Evolutionary conservation across 331 rosid genomes (phyloP).

Genomic region (Malus hybrid): DNA sequence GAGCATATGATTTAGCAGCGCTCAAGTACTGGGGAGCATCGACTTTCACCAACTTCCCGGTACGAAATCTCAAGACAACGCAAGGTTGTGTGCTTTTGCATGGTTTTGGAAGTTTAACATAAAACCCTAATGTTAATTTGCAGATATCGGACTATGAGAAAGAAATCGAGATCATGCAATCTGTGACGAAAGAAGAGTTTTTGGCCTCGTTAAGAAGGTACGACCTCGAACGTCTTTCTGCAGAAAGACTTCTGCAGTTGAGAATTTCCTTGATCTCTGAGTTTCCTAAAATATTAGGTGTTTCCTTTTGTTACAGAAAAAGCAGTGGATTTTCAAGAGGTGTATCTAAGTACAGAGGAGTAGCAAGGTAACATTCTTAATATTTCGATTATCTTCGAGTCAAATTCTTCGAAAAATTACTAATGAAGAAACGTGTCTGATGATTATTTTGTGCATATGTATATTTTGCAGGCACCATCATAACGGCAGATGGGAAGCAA

Average conservation of each 20-base stretch:
- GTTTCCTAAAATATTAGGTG: not conserved
- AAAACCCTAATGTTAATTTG: not conserved
- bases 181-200: slow-evolving; percentile 81
- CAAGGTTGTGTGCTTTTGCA: not conserved
- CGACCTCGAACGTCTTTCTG: not conserved
- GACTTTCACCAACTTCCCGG: slow-evolving; percentile 78
- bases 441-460: not conserved
- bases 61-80: slow-evolving; percentile 10
- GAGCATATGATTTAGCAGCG: slow-evolving; percentile 35
- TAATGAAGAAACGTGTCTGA: slow-evolving; percentile 2
- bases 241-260: not conserved
- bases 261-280: not conserved
- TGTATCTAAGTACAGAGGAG: slow-evolving; percentile 79
- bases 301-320: slow-evolving; percentile 34
- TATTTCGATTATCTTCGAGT: not conserved
- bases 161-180: slow-evolving; percentile 68
- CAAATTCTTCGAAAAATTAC: not conserved
- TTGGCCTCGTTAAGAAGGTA: slow-evolving; percentile 82
- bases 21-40: slow-evolving; percentile 69
- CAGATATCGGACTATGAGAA: slow-evolving; percentile 64
- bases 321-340: slow-evolving; percentile 97
- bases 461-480: slow-evolving; percentile 66
- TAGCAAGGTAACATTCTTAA: slow-evolving; percentile 50
- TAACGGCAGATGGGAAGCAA: slow-evolving; percentile 89
- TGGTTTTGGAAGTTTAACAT: not conserved